Evolutionary conservation across 1,284 basidiomycete species (phyloP).

Genomic region (Trichosporon coremiiforme): DNA sequence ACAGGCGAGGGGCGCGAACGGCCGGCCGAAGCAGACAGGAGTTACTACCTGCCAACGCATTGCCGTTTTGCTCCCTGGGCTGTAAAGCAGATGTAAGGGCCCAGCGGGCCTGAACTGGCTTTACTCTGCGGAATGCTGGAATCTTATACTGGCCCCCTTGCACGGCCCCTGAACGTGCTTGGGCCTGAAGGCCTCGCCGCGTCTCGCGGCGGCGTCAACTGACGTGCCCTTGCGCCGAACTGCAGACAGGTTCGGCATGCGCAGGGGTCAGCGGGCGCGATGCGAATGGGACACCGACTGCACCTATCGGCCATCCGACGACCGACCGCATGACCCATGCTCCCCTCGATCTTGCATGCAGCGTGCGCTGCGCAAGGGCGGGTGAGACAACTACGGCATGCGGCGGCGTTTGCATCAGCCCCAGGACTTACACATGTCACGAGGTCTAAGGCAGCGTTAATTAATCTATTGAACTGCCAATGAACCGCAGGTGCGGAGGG

Average conservation of each 20-base stretch:
- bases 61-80: not conserved
- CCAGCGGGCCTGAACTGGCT: not conserved
- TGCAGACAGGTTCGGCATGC: not conserved
- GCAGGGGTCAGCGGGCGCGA: too few relatives aligned
- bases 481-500: not conserved
- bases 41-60: not conserved
- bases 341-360: not conserved
- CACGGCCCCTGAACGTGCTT: not conserved
- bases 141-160: not conserved
- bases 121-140: conserved; percentile 9
- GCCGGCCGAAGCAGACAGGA: not conserved
- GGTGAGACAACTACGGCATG: not conserved
- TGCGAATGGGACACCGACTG: too few relatives aligned
- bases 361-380: not conserved
- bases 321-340: not conserved
- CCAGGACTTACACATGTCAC: not conserved
- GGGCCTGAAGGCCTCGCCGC: not conserved
- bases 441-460: not conserved
- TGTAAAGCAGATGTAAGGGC: not conserved
- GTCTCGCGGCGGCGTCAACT: too few relatives aligned
- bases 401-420: not conserved
- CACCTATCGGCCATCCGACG: not conserved
- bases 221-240: too few relatives aligned
- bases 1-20: not conserved
- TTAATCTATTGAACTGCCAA: not conserved